A percentile compares a stretch with the other conserved stretches of the same genome.
Evolutionary conservation across 2,329 filamentous ascomycete genomes (phyloP).

Genomic region (Nigrospora oryzae): DNA sequence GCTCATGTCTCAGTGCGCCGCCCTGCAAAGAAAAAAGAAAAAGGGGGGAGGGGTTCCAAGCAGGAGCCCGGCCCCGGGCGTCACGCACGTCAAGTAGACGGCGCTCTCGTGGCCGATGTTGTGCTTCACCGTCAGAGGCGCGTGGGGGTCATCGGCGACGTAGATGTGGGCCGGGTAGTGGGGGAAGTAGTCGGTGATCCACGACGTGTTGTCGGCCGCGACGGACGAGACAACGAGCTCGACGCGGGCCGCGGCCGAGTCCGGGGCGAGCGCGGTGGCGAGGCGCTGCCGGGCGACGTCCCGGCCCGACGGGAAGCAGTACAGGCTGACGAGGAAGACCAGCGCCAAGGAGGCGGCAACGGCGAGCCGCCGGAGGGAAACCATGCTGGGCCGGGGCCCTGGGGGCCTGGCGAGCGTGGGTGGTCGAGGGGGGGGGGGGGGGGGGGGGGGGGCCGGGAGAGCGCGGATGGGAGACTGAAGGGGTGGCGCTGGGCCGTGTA

Average conservation of each 20-base stretch:
- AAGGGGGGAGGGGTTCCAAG: not conserved
- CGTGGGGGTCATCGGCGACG: constrained; percentile 28
- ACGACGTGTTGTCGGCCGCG: constrained; percentile 15
- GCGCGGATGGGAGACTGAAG: too few species aligned
- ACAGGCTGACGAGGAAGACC: not conserved
- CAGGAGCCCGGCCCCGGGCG: not conserved
- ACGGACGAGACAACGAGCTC: constrained; percentile 16
- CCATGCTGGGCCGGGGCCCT: too few species aligned
- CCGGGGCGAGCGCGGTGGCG: not conserved
- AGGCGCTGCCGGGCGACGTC: not conserved
- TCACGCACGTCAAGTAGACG: constrained; percentile 21
- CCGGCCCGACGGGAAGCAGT: not conserved
- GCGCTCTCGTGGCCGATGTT: constrained; percentile 28
- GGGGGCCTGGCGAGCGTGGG: too few species aligned
- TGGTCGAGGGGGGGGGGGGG: too few species aligned
- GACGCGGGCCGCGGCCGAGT: not conserved
- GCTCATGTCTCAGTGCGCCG: not conserved
- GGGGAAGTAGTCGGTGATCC: constrained; percentile 14
- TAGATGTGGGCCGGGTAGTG: constrained; percentile 24
- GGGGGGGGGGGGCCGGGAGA: too few species aligned
- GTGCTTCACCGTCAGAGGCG: constrained; percentile 26
- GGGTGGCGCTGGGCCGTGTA: too few species aligned
- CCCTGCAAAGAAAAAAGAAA: not conserved
- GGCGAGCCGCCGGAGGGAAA: not conserved
- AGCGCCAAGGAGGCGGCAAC: not conserved